Evolutionary conservation across 75 land plant genomes (phyloP).

Genomic region (Sequoia sempervirens): DNA sequence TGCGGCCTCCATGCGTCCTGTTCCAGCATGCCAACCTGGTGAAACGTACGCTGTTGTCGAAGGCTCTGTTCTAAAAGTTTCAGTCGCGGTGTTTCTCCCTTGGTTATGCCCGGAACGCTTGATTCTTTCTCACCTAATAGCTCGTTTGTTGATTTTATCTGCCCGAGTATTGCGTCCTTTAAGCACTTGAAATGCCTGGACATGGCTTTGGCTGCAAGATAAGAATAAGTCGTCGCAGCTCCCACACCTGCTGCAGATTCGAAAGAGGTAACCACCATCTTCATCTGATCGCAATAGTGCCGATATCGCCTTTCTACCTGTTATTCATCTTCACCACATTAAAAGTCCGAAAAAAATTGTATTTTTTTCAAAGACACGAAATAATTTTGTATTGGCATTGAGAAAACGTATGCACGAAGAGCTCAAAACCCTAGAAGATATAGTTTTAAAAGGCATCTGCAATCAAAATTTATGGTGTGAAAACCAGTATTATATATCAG

Average conservation of each 20-base stretch:
- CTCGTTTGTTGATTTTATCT: constrained; percentile 50
- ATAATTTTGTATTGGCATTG: too few species aligned
- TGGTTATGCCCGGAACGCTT: constrained; percentile 37
- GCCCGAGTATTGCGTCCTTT: constrained; percentile 53
- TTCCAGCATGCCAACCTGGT: constrained; percentile 63
- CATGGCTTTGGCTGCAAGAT: constrained; percentile 67
- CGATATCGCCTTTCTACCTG: constrained; percentile 77
- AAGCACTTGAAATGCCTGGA: constrained; percentile 77
- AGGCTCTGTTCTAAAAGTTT: constrained; percentile 61
- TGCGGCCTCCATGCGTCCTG: constrained; percentile 96
- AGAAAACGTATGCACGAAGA: too few species aligned
- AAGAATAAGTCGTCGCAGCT: constrained; percentile 59
- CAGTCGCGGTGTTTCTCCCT: constrained; percentile 79
- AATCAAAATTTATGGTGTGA: too few species aligned
- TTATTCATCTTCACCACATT: not conserved
- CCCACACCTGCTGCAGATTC: constrained; percentile 64
- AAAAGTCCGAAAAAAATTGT: too few species aligned
- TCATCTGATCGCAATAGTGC: constrained; percentile 73
- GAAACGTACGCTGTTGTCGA: constrained; percentile 74
- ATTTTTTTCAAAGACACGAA: too few species aligned
- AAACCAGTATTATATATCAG: too few species aligned
- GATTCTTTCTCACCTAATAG: constrained; percentile 73
- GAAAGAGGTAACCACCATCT: constrained; percentile 48
- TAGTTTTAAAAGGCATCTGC: too few species aligned
- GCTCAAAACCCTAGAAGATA: too few species aligned